A percentile compares a stretch with the other conserved stretches of the same genome.
Evolutionary conservation across 306 rosid genomes (phyloP).

Genomic region (Abrus precatorius): DNA sequence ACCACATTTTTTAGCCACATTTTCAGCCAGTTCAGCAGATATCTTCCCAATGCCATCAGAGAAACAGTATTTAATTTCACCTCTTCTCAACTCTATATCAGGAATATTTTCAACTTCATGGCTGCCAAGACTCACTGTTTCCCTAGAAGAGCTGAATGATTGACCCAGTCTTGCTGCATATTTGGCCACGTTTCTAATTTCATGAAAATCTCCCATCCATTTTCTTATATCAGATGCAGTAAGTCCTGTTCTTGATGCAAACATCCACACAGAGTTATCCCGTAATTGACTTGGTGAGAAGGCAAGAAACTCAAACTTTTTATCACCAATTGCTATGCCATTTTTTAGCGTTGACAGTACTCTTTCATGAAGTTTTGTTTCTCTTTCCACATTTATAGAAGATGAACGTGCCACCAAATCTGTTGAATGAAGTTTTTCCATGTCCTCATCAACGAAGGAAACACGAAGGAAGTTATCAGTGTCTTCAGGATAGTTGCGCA

Average conservation of each 20-base stretch:
- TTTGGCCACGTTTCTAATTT: constrained; percentile 83
- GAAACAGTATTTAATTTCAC: constrained; percentile 61
- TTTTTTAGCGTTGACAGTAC: constrained; percentile 67
- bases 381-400: constrained; percentile 42
- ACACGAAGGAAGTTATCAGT: constrained; percentile 77
- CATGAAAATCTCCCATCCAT: constrained; percentile 76
- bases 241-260: constrained; percentile 64
- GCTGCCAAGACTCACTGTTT: constrained; percentile 63
- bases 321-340: constrained; percentile 73
- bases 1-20: constrained; percentile 73
- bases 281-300: constrained; percentile 87
- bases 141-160: constrained; percentile 87
- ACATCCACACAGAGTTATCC: constrained; percentile 88
- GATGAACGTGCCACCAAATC: constrained; percentile 65
- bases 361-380: constrained; percentile 65
- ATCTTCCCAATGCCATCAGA: constrained; percentile 93
- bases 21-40: constrained; percentile 68
- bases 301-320: constrained; percentile 84
- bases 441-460: constrained; percentile 86
- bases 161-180: constrained; percentile 92
- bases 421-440: constrained; percentile 62
- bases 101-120: constrained; percentile 72
- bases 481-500: constrained; percentile 58
- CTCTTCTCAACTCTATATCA: constrained; percentile 56
- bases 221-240: constrained; percentile 66